These are phyloP conservation scores for Scenedesmus sp. DNA, from an alignment of 163 green algal species.

Conservation along the genomic window DNA sequence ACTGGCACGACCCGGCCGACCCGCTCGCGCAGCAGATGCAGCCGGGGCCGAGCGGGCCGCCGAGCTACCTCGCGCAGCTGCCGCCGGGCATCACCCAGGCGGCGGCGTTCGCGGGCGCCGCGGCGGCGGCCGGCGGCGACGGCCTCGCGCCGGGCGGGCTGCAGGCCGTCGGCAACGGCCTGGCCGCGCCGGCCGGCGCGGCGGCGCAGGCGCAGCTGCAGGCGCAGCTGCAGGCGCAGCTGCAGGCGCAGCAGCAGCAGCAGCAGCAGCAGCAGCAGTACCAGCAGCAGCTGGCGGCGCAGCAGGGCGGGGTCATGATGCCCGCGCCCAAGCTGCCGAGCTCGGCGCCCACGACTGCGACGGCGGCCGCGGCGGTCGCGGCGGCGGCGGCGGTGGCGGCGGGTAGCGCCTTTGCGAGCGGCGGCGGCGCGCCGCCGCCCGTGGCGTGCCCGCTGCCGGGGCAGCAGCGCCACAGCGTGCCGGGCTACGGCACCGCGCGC, in stretches of 20 bases:
- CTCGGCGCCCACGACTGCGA: background rate
- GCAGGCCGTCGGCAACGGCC: background rate
- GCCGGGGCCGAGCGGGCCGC: background rate
- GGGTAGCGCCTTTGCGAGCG: background rate
- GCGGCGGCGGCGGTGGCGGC: background rate
- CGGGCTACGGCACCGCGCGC: constrained; percentile 19
- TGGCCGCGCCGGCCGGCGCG: background rate
- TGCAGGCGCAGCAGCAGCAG: constrained; percentile 15
- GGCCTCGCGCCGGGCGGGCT: too few species aligned
- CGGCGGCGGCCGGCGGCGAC: background rate
- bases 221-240: constrained; percentile 30
- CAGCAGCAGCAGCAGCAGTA: constrained; percentile 4
- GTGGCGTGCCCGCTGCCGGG: constrained; percentile 1
- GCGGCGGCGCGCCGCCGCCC: background rate
- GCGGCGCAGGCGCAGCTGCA: constrained; percentile 23
- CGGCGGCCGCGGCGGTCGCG: constrained; percentile 15
- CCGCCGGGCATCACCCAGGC: constrained; percentile 6
- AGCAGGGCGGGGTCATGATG: constrained; percentile 5
- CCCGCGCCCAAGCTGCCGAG: background rate
- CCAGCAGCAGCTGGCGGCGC: background rate
- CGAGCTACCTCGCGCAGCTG: background rate
- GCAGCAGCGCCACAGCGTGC: constrained; percentile 41
- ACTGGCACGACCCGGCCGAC: constrained; percentile 43
- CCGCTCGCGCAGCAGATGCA: constrained; percentile 36
- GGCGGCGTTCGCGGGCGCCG: background rate